Evolutionary conservation across 2,329 filamentous ascomycete species (phyloP).

Genomic region (Aspergillus glaucus): DNA sequence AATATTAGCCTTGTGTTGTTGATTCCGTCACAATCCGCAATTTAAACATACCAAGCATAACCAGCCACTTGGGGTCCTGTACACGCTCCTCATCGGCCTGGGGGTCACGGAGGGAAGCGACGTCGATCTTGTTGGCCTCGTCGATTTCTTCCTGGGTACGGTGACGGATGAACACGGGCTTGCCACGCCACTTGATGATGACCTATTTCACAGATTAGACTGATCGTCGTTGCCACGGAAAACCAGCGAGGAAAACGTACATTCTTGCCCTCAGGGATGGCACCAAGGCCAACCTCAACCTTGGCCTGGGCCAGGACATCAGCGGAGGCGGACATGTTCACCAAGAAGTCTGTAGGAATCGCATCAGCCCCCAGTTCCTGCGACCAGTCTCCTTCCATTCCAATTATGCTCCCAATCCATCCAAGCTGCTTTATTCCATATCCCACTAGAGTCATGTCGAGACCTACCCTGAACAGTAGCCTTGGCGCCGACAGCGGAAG

Average conservation of each 20-base stretch:
- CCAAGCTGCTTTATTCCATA: not conserved
- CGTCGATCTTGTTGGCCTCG: conserved; percentile 83
- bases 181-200: conserved; percentile 99
- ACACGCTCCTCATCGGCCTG: conserved; percentile 87
- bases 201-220: conserved; percentile 50
- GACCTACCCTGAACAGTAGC: conserved; percentile 90
- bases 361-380: conserved; percentile 15
- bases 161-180: conserved; percentile 99
- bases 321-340: conserved; percentile 99
- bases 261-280: conserved; percentile 99
- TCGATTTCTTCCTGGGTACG: conserved; percentile 88
- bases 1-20: conserved; percentile 2
- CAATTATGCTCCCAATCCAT: not conserved
- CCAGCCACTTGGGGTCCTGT: conserved; percentile 96
- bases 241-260: conserved; percentile 48
- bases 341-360: conserved; percentile 75
- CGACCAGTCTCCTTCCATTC: conserved; percentile 1
- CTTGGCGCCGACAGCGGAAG: conserved; percentile 91
- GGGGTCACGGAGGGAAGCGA: conserved; percentile 80
- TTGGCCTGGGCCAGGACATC: conserved; percentile 99
- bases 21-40: not conserved
- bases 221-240: too few species aligned
- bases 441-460: conserved; percentile 2
- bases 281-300: conserved; percentile 88
- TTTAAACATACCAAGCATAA: conserved; percentile 76